Evolutionary conservation across 2,329 filamentous ascomycete genomes (phyloP).

Genomic region (Xylaria sp.): DNA sequence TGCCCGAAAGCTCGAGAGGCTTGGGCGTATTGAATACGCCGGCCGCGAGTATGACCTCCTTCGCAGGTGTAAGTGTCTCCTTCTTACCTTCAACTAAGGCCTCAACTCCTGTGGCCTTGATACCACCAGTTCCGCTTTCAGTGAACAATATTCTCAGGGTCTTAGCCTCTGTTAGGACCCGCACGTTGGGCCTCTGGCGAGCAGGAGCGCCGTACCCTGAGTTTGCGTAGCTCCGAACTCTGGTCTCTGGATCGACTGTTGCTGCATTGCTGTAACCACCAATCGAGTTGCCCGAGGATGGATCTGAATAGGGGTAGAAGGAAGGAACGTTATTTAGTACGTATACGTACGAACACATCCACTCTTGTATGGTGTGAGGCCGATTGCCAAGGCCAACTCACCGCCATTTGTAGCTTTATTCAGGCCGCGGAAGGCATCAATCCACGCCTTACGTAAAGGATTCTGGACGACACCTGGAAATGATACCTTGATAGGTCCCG

Average conservation of each 20-base stretch:
- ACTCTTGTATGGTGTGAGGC: background rate
- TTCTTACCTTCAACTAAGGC: constrained; percentile 17
- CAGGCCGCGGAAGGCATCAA: constrained; percentile 25
- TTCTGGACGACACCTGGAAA: constrained; percentile 28
- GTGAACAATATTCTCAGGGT: constrained; percentile 16
- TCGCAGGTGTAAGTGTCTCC: constrained; percentile 7
- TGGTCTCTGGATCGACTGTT: constrained; percentile 24
- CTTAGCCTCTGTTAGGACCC: constrained; percentile 16
- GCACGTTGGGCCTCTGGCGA: constrained; percentile 21
- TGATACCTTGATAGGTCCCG: constrained; percentile 25
- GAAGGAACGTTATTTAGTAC: background rate
- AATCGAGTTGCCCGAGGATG: constrained; percentile 27
- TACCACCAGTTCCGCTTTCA: constrained; percentile 2
- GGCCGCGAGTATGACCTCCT: constrained; percentile 24
- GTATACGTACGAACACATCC: background rate
- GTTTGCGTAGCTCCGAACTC: constrained; percentile 27
- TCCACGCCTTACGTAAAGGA: constrained; percentile 28
- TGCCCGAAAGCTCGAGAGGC: constrained; percentile 27
- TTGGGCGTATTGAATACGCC: constrained; percentile 27
- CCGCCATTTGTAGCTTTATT: constrained; percentile 25
- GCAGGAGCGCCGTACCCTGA: constrained; percentile 20
- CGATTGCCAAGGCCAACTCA: constrained; percentile 6
- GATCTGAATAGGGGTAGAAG: constrained; percentile 16
- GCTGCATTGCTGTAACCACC: constrained; percentile 28
- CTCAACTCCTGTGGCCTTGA: constrained; percentile 17